Conservation (phyloP, 164 flowering plant species). For the Kingdonia uniflora region DNA sequence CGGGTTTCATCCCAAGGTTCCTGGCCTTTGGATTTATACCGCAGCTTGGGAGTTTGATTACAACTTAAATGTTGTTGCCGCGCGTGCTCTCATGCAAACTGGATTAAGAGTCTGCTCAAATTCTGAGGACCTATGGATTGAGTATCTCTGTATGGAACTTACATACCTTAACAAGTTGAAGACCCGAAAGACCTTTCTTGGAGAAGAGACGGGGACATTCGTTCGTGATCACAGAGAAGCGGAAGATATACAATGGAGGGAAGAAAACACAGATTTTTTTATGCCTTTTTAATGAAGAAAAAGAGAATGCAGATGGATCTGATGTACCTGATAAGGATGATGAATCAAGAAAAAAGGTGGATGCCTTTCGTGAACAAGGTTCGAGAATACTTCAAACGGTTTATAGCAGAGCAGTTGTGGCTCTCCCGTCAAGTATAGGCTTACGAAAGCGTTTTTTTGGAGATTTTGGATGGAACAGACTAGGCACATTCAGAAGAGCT, state of each 20-base stretch:
- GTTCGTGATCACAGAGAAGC: conserved; percentile 40
- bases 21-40: conserved; percentile 92
- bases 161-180: conserved; percentile 78
- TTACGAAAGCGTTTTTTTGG: conserved; percentile 56
- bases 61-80: conserved; percentile 63
- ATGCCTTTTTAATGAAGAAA: conserved; percentile 44
- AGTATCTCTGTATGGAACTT: conserved; percentile 91
- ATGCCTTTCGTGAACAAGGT: conserved; percentile 50
- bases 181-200: conserved; percentile 71
- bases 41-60: conserved; percentile 95
- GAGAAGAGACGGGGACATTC: conserved; percentile 31
- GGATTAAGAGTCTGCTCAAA: conserved; percentile 74
- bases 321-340: conserved; percentile 22
- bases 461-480: conserved; percentile 50
- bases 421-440: conserved; percentile 55
- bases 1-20: conserved; percentile 84
- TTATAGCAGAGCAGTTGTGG: conserved; percentile 53
- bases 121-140: conserved; percentile 88
- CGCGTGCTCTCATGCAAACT: conserved; percentile 80
- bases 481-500: conserved; percentile 55
- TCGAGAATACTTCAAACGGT: conserved; percentile 40
- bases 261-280: conserved; percentile 64
- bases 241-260: conserved; percentile 59
- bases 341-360: conserved; percentile 29
- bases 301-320: conserved; percentile 18